phyloP scores from a whole-genome alignment of 2,329 filamentous ascomycete species.

The Esteya vermicola region DNA sequence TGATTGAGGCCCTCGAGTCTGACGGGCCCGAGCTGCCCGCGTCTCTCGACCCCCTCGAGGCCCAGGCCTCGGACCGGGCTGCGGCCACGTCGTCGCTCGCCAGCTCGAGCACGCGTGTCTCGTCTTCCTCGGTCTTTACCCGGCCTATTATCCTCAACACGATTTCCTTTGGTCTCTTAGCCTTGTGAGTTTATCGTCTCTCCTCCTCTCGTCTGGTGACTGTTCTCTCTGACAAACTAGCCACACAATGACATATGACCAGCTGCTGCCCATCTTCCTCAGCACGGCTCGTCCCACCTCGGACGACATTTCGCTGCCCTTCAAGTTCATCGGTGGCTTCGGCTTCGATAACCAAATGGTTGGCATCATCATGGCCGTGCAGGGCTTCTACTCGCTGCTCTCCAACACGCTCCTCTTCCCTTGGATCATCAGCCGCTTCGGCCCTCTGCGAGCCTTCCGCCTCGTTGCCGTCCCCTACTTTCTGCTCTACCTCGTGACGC shows the following conservation, averaged over 20 bases:
- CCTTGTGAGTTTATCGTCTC: conserved; percentile 58
- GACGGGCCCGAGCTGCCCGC: conserved; percentile 20
- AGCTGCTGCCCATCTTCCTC: conserved; percentile 83
- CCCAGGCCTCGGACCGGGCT: conserved; percentile 21
- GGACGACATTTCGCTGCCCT: conserved; percentile 51
- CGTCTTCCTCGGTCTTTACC: conserved; percentile 57
- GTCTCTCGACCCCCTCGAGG: conserved; percentile 14
- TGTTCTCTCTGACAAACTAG: conserved; percentile 27
- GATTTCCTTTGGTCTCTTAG: conserved; percentile 77
- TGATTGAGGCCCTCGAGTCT: conserved; percentile 17
- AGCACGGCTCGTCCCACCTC: too few species aligned
- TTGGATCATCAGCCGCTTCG: conserved; percentile 57
- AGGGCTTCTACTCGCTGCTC: conserved; percentile 80
- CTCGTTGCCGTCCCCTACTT: conserved; percentile 74
- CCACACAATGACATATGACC: conserved; percentile 94
- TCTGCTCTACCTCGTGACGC: conserved; percentile 70
- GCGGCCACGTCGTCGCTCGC: conserved; percentile 5
- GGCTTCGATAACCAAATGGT: conserved; percentile 71
- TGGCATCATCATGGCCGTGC: conserved; percentile 74
- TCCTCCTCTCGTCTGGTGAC: neutral
- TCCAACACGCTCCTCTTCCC: conserved; percentile 79
- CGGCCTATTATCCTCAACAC: conserved; percentile 78
- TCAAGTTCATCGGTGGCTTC: conserved; percentile 82
- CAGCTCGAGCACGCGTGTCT: conserved; percentile 9
- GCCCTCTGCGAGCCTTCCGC: conserved; percentile 69